Percentiles rank a stretch among this genome's conserved stretches.
These are phyloP conservation scores for Ogataea haglerorum DNA, from an alignment of 805 yeast genomes.

Conservation along the genomic window DNA sequence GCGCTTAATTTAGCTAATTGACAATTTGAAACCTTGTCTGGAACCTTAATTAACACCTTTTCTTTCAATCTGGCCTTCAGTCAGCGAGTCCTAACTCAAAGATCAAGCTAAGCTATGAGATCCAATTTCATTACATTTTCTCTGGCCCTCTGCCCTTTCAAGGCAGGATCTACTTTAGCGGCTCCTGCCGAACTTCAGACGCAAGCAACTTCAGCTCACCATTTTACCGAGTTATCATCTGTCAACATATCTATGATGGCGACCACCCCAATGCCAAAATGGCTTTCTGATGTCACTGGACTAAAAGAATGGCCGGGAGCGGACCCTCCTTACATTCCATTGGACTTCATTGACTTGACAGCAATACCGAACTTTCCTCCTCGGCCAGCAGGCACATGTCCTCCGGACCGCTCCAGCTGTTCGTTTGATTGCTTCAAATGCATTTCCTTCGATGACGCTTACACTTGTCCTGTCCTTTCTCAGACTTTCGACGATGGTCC, in stretches of 20 bases:
- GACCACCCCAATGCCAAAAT: constrained; percentile 54
- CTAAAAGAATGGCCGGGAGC: constrained; percentile 77
- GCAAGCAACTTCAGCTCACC: background rate
- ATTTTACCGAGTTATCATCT: constrained; percentile 16
- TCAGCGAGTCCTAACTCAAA: too few species aligned
- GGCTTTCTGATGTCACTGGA: constrained; percentile 78
- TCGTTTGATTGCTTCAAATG: constrained; percentile 87
- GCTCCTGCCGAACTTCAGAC: constrained; percentile 1
- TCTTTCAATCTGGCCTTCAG: background rate
- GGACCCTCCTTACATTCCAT: constrained; percentile 84
- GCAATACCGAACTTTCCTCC: constrained; percentile 47
- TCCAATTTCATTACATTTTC: background rate
- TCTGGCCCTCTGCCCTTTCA: background rate
- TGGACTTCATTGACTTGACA: constrained; percentile 62
- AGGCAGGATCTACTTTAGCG: background rate
- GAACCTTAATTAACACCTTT: background rate
- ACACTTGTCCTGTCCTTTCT: constrained; percentile 67
- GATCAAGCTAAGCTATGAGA: background rate
- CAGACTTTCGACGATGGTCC: constrained; percentile 98
- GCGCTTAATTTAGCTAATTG: constrained; percentile 1
- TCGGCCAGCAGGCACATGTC: constrained; percentile 61
- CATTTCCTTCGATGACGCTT: constrained; percentile 69
- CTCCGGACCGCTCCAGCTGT: constrained; percentile 51
- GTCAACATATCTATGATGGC: constrained; percentile 28
- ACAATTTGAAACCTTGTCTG: background rate